These are phyloP conservation scores for Blastomyces emzantsi DNA, from an alignment of 2,329 filamentous ascomycete species.

Conservation along the genomic window DNA sequence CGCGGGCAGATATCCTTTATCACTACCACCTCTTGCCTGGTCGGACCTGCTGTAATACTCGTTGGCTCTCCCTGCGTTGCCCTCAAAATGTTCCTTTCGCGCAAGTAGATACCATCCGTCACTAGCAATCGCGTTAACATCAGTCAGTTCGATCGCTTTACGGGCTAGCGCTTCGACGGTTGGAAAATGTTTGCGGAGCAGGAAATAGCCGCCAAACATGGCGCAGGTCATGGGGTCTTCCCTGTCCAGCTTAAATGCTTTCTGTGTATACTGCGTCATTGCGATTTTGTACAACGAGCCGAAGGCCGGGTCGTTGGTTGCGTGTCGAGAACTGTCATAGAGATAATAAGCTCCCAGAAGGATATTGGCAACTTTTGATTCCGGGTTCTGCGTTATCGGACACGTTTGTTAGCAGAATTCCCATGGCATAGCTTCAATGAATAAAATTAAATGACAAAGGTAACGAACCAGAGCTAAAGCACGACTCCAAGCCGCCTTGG, in stretches of 20 bases:
- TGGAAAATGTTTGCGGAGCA: conserved; percentile 67
- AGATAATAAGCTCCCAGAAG: conserved; percentile 85
- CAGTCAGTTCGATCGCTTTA: conserved; percentile 90
- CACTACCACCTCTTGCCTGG: conserved; percentile 81
- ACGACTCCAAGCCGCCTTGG: conserved; percentile 82
- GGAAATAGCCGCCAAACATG: conserved; percentile 83
- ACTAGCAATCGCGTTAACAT: conserved; percentile 92
- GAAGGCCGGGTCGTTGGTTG: conserved; percentile 78
- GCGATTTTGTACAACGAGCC: conserved; percentile 79
- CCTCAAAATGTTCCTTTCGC: conserved; percentile 78
- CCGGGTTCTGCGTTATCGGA: conserved; percentile 46
- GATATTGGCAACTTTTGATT: conserved; percentile 84
- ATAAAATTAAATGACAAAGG: not conserved
- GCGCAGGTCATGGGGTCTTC: conserved; percentile 82
- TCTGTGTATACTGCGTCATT: conserved; percentile 90
- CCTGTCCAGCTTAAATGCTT: conserved; percentile 88
- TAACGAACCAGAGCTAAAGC: conserved; percentile 61
- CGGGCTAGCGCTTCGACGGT: conserved; percentile 81
- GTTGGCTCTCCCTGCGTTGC: conserved; percentile 62
- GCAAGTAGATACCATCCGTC: conserved; percentile 96
- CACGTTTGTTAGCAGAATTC: conserved; percentile 13
- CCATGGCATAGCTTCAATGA: not conserved
- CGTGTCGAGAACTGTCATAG: conserved; percentile 71
- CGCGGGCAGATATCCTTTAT: conserved; percentile 82
- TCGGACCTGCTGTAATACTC: conserved; percentile 88